A percentile compares a stretch with the other conserved stretches of the same genome.
Conservation (phyloP, 1,284 basidiomycete genomes). For the Inonotus obliquus region DNA sequence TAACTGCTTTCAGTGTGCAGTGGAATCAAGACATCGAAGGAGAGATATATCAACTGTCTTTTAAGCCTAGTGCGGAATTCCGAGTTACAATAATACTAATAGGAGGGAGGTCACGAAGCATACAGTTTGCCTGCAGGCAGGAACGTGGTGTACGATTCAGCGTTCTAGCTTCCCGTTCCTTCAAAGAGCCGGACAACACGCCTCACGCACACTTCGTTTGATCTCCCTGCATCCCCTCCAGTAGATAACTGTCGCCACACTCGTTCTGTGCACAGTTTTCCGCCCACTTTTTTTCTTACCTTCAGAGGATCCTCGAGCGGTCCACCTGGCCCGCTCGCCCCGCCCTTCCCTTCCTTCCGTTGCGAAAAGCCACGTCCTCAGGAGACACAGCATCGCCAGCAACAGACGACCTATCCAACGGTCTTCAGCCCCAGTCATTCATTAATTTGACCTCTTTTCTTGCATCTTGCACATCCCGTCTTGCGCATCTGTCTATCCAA, state of each 20-base stretch:
- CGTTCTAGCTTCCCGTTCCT: constrained; percentile 13
- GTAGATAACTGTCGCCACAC: constrained; percentile 14
- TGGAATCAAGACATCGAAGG: constrained; percentile 10
- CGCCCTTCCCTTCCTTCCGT: not conserved
- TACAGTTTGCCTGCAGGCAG: constrained; percentile 34
- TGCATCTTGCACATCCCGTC: constrained; percentile 4
- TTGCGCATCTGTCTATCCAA: constrained; percentile 1
- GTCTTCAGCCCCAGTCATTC: constrained; percentile 12
- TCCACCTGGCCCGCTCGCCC: not conserved
- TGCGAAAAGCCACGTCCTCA: constrained; percentile 10
- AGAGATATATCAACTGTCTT: not conserved
- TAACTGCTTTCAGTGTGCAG: not conserved
- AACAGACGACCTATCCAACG: constrained; percentile 19
- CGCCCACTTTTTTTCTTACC: not conserved
- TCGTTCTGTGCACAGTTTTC: constrained; percentile 8
- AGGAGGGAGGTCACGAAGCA: constrained; percentile 14
- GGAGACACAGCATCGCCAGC: constrained; percentile 12
- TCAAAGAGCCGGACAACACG: constrained; percentile 4
- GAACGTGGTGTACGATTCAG: constrained; percentile 29
- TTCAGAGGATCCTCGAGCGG: constrained; percentile 5
- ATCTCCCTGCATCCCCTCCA: constrained; percentile 6
- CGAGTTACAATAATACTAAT: not conserved
- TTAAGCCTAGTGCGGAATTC: constrained; percentile 3
- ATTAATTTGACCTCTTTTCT: constrained; percentile 11
- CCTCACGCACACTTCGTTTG: constrained; percentile 7